Evolutionary conservation across 2,329 filamentous ascomycete species (phyloP).

Genomic region (Claviceps pazoutovae): DNA sequence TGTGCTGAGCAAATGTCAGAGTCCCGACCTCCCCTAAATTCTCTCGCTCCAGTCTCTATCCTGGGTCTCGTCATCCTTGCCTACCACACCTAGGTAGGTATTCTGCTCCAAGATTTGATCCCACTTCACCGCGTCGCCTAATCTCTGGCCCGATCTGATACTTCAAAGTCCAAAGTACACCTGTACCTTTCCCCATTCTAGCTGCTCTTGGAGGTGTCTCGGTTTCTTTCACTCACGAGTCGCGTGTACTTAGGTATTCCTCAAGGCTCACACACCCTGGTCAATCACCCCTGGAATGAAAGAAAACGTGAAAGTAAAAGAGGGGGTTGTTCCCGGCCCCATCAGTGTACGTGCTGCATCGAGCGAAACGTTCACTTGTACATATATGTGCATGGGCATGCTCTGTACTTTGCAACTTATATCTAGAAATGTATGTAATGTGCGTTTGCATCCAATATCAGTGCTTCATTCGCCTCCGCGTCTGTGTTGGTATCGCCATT

Average conservation of each 20-base stretch:
- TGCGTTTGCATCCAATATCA: conserved; percentile 2
- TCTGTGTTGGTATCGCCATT: background rate
- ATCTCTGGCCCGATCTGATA: conserved; percentile 2
- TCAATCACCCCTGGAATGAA: conserved; percentile 2
- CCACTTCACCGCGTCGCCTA: conserved; percentile 4
- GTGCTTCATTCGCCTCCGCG: conserved; percentile 1
- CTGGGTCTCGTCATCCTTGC: conserved; percentile 1
- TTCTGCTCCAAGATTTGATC: conserved; percentile 8
- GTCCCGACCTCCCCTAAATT: conserved; percentile 2
- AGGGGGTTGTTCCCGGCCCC: background rate
- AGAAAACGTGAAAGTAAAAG: background rate
- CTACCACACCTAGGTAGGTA: background rate
- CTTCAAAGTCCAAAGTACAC: conserved; percentile 2
- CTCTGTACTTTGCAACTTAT: conserved; percentile 3
- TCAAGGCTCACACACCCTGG: conserved; percentile 2
- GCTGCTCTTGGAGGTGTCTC: conserved; percentile 1
- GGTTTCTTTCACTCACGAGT: background rate
- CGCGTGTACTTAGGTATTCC: background rate
- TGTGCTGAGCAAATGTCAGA: conserved; percentile 3
- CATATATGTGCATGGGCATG: conserved; percentile 2
- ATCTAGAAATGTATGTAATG: background rate
- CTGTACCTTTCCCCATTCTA: conserved; percentile 1
- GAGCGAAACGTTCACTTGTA: background rate
- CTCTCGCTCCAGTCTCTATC: conserved; percentile 1
- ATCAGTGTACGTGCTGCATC: conserved; percentile 4